Base-by-base conservation (phyloP, 2,329 filamentous ascomycete genomes). In the Xylaria sp. region DNA sequence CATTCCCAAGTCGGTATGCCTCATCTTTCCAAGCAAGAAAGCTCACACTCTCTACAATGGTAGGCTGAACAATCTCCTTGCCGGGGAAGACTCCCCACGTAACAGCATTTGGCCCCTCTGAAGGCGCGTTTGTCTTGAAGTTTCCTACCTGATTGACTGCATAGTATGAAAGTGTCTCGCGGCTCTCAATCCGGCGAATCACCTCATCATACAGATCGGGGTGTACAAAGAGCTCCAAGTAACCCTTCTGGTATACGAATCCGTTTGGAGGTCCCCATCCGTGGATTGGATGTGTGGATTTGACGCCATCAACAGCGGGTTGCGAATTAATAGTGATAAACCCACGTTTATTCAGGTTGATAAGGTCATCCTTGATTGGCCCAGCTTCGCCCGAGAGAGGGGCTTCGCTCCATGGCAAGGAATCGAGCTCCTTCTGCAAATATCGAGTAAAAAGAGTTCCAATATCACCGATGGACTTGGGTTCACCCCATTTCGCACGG, bases 1-100 rank as follows among this genome's bases (percentile, higher is more conserved):
- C 94, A 61, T 90, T 85, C 57, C 95, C 95, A 9, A 99, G 85
- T 64, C 92, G 88, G 82, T 93, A 99, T 15, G 96, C 96, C 78
- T 99, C 95, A 70, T 99, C 95, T 79, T 96, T 96, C 95, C 95
- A 99, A 2, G 95, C 95, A 57, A 99, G 82, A 85, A 99, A 99
- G 76, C 92, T 96, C 76, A 99, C 90, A 17, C 92, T 96, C 80
- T 99, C 95, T 55, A 99, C 95, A 72, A 99, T 97, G n/a, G 95
- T 99, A 14, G 95, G 95, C 78, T 99, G 95, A n/a, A 99, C 94
- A 74, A 99, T 97, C 78, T 99, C 95, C 77, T 98, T 96, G 61
- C 95, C 95, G 0, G 95, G 94, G 81, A 98, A 99, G 35, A 99
- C 96, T 78, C 95, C 95, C 95, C 95, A 99, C 1, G 95, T 99